Conservation (phyloP, 768 basidiomycete species). For the Mycena galericulata region DNA sequence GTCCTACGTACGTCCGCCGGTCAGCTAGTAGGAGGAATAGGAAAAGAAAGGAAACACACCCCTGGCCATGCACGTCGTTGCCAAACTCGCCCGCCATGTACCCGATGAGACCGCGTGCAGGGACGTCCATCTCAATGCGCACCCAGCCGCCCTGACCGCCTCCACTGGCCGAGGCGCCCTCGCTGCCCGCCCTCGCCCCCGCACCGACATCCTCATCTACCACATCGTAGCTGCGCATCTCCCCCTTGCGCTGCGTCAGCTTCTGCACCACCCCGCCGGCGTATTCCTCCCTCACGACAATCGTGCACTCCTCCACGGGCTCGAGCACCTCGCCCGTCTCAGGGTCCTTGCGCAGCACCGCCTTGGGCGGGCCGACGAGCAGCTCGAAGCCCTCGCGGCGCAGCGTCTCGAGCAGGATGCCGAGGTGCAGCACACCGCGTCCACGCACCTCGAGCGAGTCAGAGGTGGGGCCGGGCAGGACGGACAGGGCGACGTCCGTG, state of each 20-base stretch:
- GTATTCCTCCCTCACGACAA: slow-evolving; percentile 60
- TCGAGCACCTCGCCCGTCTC: slow-evolving; percentile 55
- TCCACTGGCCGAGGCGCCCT: neutral
- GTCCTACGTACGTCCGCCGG: slow-evolving; percentile 44
- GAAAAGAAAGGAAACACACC: slow-evolving; percentile 46
- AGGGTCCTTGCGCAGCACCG: slow-evolving; percentile 59
- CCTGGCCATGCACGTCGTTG: slow-evolving; percentile 64
- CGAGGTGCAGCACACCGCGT: slow-evolving; percentile 62
- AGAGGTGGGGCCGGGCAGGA: slow-evolving; percentile 62
- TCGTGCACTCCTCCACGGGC: slow-evolving; percentile 60
- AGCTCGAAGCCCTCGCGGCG: slow-evolving; percentile 64
- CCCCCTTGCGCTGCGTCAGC: slow-evolving; percentile 62
- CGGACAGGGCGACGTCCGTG: slow-evolving; percentile 63
- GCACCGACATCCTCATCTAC: slow-evolving; percentile 51
- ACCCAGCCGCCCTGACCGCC: slow-evolving; percentile 51
- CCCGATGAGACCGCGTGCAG: slow-evolving; percentile 61
- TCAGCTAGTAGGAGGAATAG: neutral
- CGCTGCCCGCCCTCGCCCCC: slow-evolving; percentile 24
- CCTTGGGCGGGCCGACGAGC: slow-evolving; percentile 60
- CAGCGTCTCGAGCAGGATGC: slow-evolving; percentile 62
- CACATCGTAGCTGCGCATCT: slow-evolving; percentile 59
- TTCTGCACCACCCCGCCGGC: slow-evolving; percentile 63
- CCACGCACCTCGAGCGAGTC: slow-evolving; percentile 64
- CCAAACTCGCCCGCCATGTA: slow-evolving; percentile 66
- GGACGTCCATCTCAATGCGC: slow-evolving; percentile 60